Base-by-base conservation (phyloP, 2,329 filamentous ascomycete genomes). In the Helotiales sp. region DNA sequence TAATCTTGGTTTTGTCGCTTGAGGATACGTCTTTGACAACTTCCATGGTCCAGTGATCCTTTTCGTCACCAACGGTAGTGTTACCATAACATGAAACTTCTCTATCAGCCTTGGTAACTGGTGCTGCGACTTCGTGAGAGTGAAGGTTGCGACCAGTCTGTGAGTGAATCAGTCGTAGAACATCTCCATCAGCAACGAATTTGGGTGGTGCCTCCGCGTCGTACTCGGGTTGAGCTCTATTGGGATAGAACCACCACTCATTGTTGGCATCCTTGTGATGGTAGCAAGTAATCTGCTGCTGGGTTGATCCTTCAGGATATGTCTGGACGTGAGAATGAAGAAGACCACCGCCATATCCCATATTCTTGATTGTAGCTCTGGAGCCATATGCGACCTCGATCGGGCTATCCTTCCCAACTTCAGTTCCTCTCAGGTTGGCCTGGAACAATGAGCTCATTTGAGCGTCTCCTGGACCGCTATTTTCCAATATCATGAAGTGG, bases 381-480 rank as follows among this genome's bases (percentile, higher is more conserved):
- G 95, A 99, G 25, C 96, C 95, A 63, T 89, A 81, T 5, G 92
- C 93, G 64, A 99, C 81, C 72, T 99, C 95, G 15, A 99, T 82
- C 22, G 96, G 95, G 70, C 93, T 97, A 73, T 96, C 89, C 74
- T 91, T 92, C 70, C 93, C 93, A 61, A 99, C 93, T 64, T 96
- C 90, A 10, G 93, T 98, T 25, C 95, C 95, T 68, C 86, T 88
- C 34, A 99, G 82, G 72, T 99, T 99, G 48, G 96, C 95, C 74
- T 99, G 95, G 83, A 99, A 99, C 51, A 99, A 85, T 25, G 95
- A 99, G 78, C 93, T 97, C 95, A 99, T 99, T 76, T 99, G 95
- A n/a, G 95, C 95, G 78, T 99, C 95, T 54, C 95, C 95, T 7
- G 96, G 95, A 19, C 95, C 95, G 68, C 88, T 93, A 76, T 91